Conservation (phyloP, 2,329 filamentous ascomycete species). For the Colletotrichum karsti region DNA sequence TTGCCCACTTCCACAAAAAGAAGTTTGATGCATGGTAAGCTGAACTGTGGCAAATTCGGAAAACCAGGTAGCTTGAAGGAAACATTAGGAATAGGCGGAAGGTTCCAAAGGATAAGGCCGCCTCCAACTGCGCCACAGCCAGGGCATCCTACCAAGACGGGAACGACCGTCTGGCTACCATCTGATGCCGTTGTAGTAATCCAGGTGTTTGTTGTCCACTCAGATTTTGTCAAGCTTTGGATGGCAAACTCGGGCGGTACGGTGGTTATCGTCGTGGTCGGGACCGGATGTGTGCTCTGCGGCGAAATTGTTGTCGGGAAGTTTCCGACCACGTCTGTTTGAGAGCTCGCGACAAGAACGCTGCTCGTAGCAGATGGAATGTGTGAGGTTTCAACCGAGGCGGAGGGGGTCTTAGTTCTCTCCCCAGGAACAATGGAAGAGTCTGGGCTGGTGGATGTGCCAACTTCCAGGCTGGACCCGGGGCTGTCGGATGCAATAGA, state of each 20-base stretch:
- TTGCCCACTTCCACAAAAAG: neutral
- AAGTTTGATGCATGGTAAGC: neutral
- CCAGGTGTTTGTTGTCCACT: neutral
- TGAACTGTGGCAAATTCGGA: neutral
- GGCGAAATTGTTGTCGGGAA: no score
- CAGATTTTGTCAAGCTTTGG: neutral
- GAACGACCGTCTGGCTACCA: rapidly evolving
- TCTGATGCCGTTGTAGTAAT: neutral
- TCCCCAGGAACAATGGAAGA: no score
- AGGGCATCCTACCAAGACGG: neutral
- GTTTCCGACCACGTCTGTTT: no score
- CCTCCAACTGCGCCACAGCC: neutral
- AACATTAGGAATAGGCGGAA: neutral
- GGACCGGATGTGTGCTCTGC: rapidly evolving
- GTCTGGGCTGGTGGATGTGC: no score
- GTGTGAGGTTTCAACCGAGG: no score
- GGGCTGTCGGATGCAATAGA: no score
- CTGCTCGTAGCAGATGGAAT: no score
- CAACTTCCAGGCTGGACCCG: no score
- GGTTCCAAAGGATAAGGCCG: neutral
- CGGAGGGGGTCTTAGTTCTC: no score
- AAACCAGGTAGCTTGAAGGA: neutral
- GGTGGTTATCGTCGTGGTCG: neutral
- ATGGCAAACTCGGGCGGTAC: rapidly evolving
- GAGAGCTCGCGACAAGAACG: no score